phyloP scores from a whole-genome alignment of 106 monocot species.

The Dioscorea alata region DNA sequence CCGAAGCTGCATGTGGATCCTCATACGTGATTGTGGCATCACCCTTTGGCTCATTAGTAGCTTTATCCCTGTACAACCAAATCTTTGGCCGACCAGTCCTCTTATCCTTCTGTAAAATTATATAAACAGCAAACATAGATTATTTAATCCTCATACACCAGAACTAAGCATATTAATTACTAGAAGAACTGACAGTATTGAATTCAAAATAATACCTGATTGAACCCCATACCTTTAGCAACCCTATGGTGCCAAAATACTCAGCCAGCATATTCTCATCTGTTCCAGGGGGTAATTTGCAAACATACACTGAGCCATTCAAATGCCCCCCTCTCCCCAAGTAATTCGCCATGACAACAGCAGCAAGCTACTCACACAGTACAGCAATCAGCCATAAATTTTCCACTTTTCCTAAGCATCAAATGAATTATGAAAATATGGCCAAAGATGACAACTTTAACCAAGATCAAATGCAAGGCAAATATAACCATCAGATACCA shows the following conservation, averaged over 20 bases:
- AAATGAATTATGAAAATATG: too few relatives aligned
- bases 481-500: too few relatives aligned
- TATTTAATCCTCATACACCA: too few relatives aligned
- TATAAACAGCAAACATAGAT: too few relatives aligned
- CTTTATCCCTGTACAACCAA: constrained; percentile 94
- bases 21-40: constrained; percentile 98
- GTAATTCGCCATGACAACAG: constrained; percentile 54
- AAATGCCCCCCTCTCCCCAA: constrained; percentile 44
- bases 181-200: constrained; percentile 11
- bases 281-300: constrained; percentile 86
- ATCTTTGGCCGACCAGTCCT: constrained; percentile 88
- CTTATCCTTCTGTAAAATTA: constrained; percentile 79
- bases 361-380: too few relatives aligned
- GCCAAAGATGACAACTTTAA: too few relatives aligned
- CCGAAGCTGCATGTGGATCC: constrained; percentile 95
- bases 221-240: constrained; percentile 88
- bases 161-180: not conserved
- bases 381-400: too few relatives aligned
- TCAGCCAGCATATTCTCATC: constrained; percentile 90
- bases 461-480: too few relatives aligned
- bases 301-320: constrained; percentile 88
- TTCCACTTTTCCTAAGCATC: too few relatives aligned
- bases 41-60: constrained; percentile 93
- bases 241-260: constrained; percentile 97
- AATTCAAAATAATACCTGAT: constrained; percentile 58